Conservation (phyloP, 768 basidiomycete genomes). For the Tubosaeta sp. region DNA sequence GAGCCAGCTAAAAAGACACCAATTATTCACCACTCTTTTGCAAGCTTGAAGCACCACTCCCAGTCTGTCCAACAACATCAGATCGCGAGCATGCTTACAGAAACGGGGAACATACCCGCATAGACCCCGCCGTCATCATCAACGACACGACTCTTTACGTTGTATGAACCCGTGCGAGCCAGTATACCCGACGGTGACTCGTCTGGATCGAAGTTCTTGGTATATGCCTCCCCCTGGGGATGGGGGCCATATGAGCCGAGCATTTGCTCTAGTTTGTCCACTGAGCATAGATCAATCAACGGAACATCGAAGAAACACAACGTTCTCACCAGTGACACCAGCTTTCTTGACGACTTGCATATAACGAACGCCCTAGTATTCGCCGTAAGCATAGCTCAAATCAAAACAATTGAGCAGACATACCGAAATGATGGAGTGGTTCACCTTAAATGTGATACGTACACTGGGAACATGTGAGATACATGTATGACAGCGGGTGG, state of each 20-base stretch:
- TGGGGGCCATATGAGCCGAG: conserved; percentile 87
- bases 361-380: conserved; percentile 71
- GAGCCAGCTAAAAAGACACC: conserved; percentile 11
- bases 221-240: conserved; percentile 58
- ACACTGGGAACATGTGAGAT: conserved; percentile 45
- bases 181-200: conserved; percentile 75
- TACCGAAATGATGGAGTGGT: conserved; percentile 85
- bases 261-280: conserved; percentile 93
- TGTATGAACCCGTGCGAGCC: conserved; percentile 77
- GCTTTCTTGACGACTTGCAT: conserved; percentile 84
- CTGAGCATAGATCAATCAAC: conserved; percentile 35
- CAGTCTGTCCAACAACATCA: conserved; percentile 26
- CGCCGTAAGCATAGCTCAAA: conserved; percentile 10
- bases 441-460: conserved; percentile 79
- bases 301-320: not conserved
- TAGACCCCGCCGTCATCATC: conserved; percentile 86
- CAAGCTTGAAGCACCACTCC: conserved; percentile 84
- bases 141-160: conserved; percentile 74
- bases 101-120: conserved; percentile 52
- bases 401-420: conserved; percentile 14
- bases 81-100: not conserved
- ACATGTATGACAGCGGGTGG: not conserved
- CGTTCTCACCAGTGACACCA: conserved; percentile 59
- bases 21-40: conserved; percentile 76
- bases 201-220: conserved; percentile 73